Conservation (phyloP, 2,329 filamentous ascomycete species). For the Claviceps capensis region DNA sequence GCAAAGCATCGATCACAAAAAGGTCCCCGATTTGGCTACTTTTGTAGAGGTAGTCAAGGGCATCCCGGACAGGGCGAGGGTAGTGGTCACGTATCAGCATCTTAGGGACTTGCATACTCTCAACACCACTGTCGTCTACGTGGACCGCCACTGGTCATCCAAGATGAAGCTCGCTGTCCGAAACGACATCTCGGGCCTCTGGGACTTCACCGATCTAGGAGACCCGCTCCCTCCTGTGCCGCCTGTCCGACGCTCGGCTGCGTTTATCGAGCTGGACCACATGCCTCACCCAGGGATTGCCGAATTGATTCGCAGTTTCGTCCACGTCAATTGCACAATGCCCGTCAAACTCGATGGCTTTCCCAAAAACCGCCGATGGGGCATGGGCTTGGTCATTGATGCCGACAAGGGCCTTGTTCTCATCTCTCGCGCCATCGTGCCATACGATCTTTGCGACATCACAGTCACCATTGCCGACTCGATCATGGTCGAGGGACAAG, state of each 20-base stretch:
- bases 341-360: constrained; percentile 97
- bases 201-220: constrained; percentile 84
- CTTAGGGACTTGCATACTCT: constrained; percentile 87
- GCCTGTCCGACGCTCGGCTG: constrained; percentile 62
- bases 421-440: constrained; percentile 85
- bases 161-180: constrained; percentile 89
- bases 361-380: constrained; percentile 84
- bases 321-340: constrained; percentile 84
- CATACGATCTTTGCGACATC: constrained; percentile 94
- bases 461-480: constrained; percentile 93
- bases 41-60: constrained; percentile 85
- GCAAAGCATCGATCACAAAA: constrained; percentile 82
- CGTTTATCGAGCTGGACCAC: constrained; percentile 85
- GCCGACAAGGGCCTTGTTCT: constrained; percentile 90
- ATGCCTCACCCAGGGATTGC: constrained; percentile 82
- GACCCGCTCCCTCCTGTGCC: constrained; percentile 64
- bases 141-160: constrained; percentile 90
- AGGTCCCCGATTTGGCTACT: constrained; percentile 71
- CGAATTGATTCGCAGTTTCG: constrained; percentile 86
- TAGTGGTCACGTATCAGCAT: constrained; percentile 93
- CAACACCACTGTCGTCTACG: constrained; percentile 80
- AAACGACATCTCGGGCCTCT: constrained; percentile 80
- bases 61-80: constrained; percentile 69
- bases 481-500: constrained; percentile 84
- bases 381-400: constrained; percentile 94